phyloP scores from a whole-genome alignment of 208 protist genomes.

The Naegleria lovaniensis region DNA sequence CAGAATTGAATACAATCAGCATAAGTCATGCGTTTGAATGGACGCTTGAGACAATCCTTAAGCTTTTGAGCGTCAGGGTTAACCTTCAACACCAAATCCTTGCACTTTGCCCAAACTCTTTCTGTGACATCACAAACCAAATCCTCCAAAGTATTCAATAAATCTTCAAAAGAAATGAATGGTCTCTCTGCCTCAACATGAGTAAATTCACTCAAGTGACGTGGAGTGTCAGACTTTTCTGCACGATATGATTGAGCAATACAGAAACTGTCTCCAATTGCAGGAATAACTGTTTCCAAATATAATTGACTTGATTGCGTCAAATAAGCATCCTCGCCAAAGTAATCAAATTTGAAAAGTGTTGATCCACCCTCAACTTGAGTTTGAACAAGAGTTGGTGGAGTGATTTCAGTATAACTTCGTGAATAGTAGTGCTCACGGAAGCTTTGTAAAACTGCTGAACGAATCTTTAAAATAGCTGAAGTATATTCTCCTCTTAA shows the following conservation, averaged over 20 bases:
- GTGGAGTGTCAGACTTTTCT: constrained; percentile 93
- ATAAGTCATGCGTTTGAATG: constrained; percentile 91
- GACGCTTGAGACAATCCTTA: constrained; percentile 62
- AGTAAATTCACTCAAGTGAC: constrained; percentile 97
- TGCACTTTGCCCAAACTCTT: constrained; percentile 58
- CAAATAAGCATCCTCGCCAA: constrained; percentile 91
- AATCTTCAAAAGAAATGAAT: constrained; percentile 91
- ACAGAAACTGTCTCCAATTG: constrained; percentile 91
- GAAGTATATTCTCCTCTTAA: constrained; percentile 77
- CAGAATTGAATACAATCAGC: constrained; percentile 90
- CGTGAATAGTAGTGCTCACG: constrained; percentile 85
- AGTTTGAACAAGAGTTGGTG: constrained; percentile 95
- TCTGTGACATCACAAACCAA: constrained; percentile 78
- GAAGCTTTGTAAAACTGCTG: constrained; percentile 76
- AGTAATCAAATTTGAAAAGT: constrained; percentile 95
- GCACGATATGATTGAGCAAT: constrained; percentile 91
- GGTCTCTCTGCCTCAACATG: constrained; percentile 94
- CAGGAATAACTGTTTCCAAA: constrained; percentile 88
- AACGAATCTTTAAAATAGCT: constrained; percentile 77
- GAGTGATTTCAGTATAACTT: constrained; percentile 85
- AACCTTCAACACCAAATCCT: constrained; percentile 55
- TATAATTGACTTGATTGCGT: constrained; percentile 98
- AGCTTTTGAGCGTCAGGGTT: constrained; percentile 63
- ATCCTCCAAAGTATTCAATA: constrained; percentile 87
- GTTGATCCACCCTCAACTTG: constrained; percentile 95